phyloP scores from a whole-genome alignment of 441 rosid genomes.

The Aquilaria agallochum region DNA sequence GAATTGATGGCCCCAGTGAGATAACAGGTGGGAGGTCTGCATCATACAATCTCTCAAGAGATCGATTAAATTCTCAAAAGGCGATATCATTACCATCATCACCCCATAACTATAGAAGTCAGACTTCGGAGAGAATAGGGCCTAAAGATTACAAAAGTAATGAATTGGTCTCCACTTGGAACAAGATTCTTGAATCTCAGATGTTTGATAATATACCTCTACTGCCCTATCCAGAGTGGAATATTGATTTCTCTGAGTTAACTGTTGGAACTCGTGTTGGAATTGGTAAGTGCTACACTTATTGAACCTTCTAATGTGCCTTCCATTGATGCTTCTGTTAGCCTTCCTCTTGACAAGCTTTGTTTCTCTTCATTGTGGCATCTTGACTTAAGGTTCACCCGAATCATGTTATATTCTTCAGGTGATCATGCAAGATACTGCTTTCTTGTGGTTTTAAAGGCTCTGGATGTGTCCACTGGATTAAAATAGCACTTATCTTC shows the following conservation, averaged over 20 bases:
- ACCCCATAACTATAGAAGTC: conserved; percentile 80
- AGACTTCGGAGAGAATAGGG: conserved; percentile 52
- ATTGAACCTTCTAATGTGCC: background rate
- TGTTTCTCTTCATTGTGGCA: too few species aligned
- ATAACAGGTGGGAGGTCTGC: conserved; percentile 69
- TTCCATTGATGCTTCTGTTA: conserved; percentile 5
- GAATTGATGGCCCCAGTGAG: conserved; percentile 50
- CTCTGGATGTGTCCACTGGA: too few species aligned
- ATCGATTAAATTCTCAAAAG: conserved; percentile 69
- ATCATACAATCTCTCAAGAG: conserved; percentile 44
- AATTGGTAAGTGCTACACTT: conserved; percentile 57
- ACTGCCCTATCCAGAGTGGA: conserved; percentile 89
- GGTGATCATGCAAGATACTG: too few species aligned
- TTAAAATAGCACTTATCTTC: too few species aligned
- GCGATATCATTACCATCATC: conserved; percentile 97
- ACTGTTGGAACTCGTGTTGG: conserved; percentile 98
- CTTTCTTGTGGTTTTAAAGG: too few species aligned
- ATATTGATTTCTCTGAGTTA: conserved; percentile 90
- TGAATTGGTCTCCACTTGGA: conserved; percentile 70
- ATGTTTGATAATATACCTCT: conserved; percentile 75
- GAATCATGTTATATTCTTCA: too few species aligned
- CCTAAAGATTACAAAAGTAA: conserved; percentile 37
- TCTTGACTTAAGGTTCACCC: too few species aligned
- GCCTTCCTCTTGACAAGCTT: conserved; percentile 2
- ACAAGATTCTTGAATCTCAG: conserved; percentile 88